phyloP scores from a whole-genome alignment of 2,329 filamentous ascomycete species.

The Colletotrichum coccodes region DNA sequence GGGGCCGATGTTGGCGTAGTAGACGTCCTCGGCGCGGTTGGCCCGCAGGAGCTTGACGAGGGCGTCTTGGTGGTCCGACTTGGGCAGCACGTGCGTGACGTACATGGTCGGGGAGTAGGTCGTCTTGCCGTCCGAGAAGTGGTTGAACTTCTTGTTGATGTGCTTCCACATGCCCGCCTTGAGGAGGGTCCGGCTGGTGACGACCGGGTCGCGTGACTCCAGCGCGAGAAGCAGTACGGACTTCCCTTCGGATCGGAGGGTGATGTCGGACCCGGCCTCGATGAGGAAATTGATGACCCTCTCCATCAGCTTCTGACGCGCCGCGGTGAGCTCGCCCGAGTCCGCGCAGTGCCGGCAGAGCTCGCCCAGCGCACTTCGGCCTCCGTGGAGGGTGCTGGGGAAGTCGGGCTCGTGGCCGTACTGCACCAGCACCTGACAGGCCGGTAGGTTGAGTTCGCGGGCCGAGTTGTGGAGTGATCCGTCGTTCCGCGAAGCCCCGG shows the following conservation, averaged over 20 bases:
- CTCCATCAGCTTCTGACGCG: slow-evolving; percentile 64
- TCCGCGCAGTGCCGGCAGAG: slow-evolving; percentile 67
- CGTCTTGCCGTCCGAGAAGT: slow-evolving; percentile 60
- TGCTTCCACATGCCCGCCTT: slow-evolving; percentile 73
- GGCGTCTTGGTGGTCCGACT: slow-evolving; percentile 49
- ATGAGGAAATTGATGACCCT: slow-evolving; percentile 67
- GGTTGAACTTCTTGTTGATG: slow-evolving; percentile 69
- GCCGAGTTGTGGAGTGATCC: slow-evolving; percentile 75
- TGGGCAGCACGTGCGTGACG: slow-evolving; percentile 56
- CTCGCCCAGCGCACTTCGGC: slow-evolving; percentile 72
- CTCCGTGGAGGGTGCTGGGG: slow-evolving; percentile 69
- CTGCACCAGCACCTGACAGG: slow-evolving; percentile 66
- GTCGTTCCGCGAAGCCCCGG: slow-evolving; percentile 69
- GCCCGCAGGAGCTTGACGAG: slow-evolving; percentile 60
- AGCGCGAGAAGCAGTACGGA: slow-evolving; percentile 70
- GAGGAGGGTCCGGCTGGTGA: slow-evolving; percentile 66
- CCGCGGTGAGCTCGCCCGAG: slow-evolving; percentile 52
- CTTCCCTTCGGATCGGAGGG: slow-evolving; percentile 65
- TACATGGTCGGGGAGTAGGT: slow-evolving; percentile 76
- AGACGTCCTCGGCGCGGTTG: slow-evolving; percentile 64
- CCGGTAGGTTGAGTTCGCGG: slow-evolving; percentile 65
- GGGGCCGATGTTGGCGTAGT: slow-evolving; percentile 63
- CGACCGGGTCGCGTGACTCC: slow-evolving; percentile 63
- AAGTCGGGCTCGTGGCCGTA: slow-evolving; percentile 73
- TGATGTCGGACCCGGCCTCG: slow-evolving; percentile 65